A percentile compares a stretch with the other conserved stretches of the same genome.
Conservation (phyloP, 805 yeast genomes). For the Blastobotrys terrestris region DNA sequence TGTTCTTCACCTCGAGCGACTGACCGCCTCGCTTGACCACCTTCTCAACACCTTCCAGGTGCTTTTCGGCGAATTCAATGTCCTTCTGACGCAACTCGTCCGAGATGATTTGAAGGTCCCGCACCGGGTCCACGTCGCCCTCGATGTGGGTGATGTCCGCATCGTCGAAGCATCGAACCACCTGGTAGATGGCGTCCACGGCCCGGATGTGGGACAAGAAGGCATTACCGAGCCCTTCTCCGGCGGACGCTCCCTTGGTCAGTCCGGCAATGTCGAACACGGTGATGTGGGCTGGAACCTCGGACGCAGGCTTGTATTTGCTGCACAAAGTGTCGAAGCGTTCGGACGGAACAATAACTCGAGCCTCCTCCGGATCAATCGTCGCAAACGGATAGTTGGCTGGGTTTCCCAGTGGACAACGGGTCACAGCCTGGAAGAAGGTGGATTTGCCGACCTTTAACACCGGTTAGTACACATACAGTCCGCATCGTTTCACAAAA, state of each 20-base stretch:
- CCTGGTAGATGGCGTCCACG: constrained; percentile 96
- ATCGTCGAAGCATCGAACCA: constrained; percentile 95
- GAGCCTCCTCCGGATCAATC: constrained; percentile 96
- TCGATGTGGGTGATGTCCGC: constrained; percentile 96
- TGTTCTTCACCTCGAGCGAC: constrained; percentile 79
- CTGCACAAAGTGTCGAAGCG: constrained; percentile 73
- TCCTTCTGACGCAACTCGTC: constrained; percentile 94
- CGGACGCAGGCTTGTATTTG: constrained; percentile 72
- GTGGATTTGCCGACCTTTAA: constrained; percentile 77
- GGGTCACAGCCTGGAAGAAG: constrained; percentile 93
- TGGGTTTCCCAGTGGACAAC: constrained; percentile 89
- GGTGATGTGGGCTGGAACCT: constrained; percentile 88
- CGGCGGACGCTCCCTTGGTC: constrained; percentile 93
- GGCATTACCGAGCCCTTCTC: constrained; percentile 97
- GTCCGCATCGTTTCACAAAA: no score
- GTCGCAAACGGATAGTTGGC: constrained; percentile 99
- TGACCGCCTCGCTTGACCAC: constrained; percentile 84
- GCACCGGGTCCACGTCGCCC: constrained; percentile 92
- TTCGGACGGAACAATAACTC: constrained; percentile 87
- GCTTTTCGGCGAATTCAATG: constrained; percentile 87
- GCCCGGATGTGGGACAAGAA: constrained; percentile 95
- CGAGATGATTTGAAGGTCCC: constrained; percentile 87
- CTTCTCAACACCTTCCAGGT: constrained; percentile 70
- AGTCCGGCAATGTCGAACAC: constrained; percentile 97
- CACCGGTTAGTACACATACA: not conserved